Base-by-base conservation (phyloP, 495 filamentous ascomycete species). In the Penicillium fimorum region DNA sequence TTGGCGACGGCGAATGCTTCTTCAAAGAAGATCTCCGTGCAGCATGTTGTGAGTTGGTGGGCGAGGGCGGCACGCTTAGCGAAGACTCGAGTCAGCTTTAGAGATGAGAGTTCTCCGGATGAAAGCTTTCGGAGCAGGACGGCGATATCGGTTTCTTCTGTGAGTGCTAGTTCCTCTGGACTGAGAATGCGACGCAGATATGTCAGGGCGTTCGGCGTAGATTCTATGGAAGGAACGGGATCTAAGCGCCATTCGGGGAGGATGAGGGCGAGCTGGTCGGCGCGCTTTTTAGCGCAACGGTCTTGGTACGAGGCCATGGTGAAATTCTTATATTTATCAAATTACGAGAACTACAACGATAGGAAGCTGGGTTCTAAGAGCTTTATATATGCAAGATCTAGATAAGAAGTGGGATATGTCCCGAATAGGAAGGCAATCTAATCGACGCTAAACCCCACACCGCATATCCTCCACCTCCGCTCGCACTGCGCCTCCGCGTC, bases 1-100 rank as follows among this genome's bases (percentile, higher is more conserved):
- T 63, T 63, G 1, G 80, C 80, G 4, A 58, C 56, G 7, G 62
- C 61, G 25, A 83, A 61, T 0, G 79, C 80, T 27, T 73, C 61
- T 15, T 77, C 68, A 12, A 86, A 83, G 41, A 90, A 77, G 4
- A 90, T 75, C 67, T 90, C 86, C 5, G 86, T 87, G 46, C 85
- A 68, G 64, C 85, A 87, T 61, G 83, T 81, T 20, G 74, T 79
- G 62, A 73, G 69, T 66, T 79, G 79, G 57, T 86, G 83, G 1
- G 84, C 83, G 15, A 87, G 60, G 9, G 73, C 80, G 2, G 85
- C 83, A 27, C 85, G 76, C 41, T 84, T 78, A 2, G 81, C 71
- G 60, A 87, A 88, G 4, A 83, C 84, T 6, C 68, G 79, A 0
- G 77, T 82, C 8, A 87, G 75, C 22, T 75, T 66, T 0, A 71